These are phyloP conservation scores for Gracilariopsis chorda DNA, from an alignment of 23 red algal species.

Conservation along the genomic window DNA sequence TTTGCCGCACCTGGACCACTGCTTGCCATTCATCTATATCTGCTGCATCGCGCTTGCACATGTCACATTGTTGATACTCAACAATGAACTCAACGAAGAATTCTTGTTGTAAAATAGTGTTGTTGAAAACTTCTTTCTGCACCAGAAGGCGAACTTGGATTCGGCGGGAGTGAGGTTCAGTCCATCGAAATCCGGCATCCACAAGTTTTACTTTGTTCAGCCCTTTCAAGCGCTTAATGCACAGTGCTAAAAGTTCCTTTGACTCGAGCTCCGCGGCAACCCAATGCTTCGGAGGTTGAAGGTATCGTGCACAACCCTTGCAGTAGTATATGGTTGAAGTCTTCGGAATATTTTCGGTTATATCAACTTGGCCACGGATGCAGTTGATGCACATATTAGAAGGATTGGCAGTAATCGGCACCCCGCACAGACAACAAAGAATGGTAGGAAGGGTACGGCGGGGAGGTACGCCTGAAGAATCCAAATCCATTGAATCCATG, in stretches of 20 bases:
- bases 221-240: conserved; percentile 81
- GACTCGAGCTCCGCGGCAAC: conserved; percentile 89
- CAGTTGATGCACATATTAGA: conserved; percentile 94
- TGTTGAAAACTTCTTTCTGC: conserved; percentile 92
- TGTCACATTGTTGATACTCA: conserved; percentile 91
- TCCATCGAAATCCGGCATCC: conserved; percentile 97
- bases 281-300: conserved; percentile 85
- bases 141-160: conserved; percentile 91
- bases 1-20: conserved; percentile 98
- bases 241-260: conserved; percentile 89
- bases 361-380: conserved; percentile 82
- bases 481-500: conserved; percentile 60
- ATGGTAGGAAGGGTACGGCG: conserved; percentile 43
- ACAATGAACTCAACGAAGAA: conserved; percentile 96
- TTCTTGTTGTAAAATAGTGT: conserved; percentile 90
- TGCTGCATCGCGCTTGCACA: conserved; percentile 92
- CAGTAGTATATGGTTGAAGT: conserved; percentile 84
- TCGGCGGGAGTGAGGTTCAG: conserved; percentile 94
- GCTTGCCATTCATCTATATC: conserved; percentile 99
- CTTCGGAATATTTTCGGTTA: conserved; percentile 94
- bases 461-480: background rate
- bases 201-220: conserved; percentile 93
- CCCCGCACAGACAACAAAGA: conserved; percentile 91
- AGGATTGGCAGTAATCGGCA: conserved; percentile 83
- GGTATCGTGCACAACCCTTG: conserved; percentile 86